phyloP scores from a whole-genome alignment of 345 rosid species.

The Salix udensis region DNA sequence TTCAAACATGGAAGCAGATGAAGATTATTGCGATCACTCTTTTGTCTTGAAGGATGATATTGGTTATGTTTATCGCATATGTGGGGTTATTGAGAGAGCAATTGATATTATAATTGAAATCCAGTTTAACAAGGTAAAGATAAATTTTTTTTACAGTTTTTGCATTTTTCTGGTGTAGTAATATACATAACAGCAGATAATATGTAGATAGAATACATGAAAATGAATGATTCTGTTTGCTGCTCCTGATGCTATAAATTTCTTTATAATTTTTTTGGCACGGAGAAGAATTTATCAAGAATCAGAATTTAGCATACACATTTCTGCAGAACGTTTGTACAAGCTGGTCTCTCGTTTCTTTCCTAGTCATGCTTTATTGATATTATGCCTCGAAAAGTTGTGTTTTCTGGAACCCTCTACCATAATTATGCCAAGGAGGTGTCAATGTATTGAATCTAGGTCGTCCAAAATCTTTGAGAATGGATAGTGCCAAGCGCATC shows the following conservation, averaged over 20 bases:
- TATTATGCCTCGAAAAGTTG: not conserved
- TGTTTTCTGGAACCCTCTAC: too few species aligned
- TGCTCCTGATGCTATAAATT: not conserved
- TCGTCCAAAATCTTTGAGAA: too few species aligned
- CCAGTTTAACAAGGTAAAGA: slow-evolving; percentile 68
- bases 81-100: too few species aligned
- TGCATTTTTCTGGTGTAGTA: not conserved
- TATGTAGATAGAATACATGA: too few species aligned
- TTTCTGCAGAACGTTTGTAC: not conserved
- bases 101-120: slow-evolving; percentile 39
- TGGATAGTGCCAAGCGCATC: too few species aligned
- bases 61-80: too few species aligned
- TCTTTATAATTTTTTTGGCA: not conserved
- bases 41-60: too few species aligned
- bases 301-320: not conserved
- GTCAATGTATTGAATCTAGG: too few species aligned
- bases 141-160: not conserved
- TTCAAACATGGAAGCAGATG: too few species aligned
- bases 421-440: too few species aligned
- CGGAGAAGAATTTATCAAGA: not conserved
- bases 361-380: slow-evolving; percentile 2
- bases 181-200: not conserved
- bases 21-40: too few species aligned
- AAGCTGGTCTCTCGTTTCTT: not conserved
- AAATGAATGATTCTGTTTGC: not conserved